Evolutionary conservation across 305 asterid genomes (phyloP).

Genomic region (Fraxinus platypoda): DNA sequence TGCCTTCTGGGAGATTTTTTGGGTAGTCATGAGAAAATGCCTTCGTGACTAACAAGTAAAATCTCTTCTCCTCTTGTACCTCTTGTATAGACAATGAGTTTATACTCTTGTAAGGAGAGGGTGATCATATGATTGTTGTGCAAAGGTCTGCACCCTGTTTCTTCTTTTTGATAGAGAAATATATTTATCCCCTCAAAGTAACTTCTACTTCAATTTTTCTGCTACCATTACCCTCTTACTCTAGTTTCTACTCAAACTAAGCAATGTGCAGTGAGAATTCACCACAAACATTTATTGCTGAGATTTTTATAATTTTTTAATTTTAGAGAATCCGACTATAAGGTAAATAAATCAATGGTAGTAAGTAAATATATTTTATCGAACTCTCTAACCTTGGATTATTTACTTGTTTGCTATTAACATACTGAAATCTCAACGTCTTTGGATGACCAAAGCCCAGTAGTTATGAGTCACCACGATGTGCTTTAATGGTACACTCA

Average conservation of each 20-base stretch:
- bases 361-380: neutral
- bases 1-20: neutral
- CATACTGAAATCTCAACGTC: neutral
- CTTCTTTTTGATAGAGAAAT: neutral
- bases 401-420: neutral
- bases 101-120: neutral
- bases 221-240: neutral
- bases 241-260: neutral
- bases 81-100: neutral
- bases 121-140: neutral
- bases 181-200: neutral
- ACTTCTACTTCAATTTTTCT: neutral
- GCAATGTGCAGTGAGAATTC: too few relatives aligned
- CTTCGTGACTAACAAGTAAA: neutral
- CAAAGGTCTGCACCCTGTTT: neutral
- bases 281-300: too few relatives aligned
- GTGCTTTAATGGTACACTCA: neutral
- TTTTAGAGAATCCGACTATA: neutral
- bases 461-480: constrained; percentile 8
- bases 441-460: constrained; percentile 2
- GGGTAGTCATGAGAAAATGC: neutral
- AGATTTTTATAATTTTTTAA: neutral
- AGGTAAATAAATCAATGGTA: neutral
- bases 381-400: neutral
- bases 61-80: neutral